Conservation (phyloP, 208 protist species). For the Leishmania gerbilli region DNA sequence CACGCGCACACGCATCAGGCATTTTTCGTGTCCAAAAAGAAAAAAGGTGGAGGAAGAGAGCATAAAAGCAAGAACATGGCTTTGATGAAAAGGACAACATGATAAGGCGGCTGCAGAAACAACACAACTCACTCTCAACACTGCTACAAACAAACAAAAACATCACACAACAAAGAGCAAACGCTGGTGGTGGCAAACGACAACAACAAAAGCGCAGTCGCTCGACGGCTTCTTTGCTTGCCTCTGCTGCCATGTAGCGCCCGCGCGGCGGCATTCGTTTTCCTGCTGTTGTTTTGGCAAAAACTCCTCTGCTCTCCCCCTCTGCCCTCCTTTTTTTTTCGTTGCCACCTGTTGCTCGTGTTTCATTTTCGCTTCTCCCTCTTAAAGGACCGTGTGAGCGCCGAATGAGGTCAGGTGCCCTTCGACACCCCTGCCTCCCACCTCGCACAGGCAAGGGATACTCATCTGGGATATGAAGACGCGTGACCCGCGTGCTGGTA, state of each 20-base stretch:
- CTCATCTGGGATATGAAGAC: background rate
- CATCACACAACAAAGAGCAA: background rate
- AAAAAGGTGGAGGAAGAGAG: background rate
- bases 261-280: no score
- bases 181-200: background rate
- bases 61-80: background rate
- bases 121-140: background rate
- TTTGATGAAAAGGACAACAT: background rate
- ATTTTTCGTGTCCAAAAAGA: background rate
- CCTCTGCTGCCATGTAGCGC: background rate
- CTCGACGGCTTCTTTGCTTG: background rate
- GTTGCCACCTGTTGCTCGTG: background rate
- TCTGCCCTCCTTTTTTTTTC: background rate
- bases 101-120: background rate
- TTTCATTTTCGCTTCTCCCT: background rate
- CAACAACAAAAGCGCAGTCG: background rate
- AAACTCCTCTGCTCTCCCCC: background rate
- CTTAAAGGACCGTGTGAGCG: background rate
- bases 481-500: background rate
- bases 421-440: background rate
- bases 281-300: no score
- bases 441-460: background rate
- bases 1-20: background rate
- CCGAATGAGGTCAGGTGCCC: background rate
- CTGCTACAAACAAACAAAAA: background rate